These are phyloP conservation scores for Irpex sp. DNA, from an alignment of 1,284 basidiomycete species.

Conservation along the genomic window DNA sequence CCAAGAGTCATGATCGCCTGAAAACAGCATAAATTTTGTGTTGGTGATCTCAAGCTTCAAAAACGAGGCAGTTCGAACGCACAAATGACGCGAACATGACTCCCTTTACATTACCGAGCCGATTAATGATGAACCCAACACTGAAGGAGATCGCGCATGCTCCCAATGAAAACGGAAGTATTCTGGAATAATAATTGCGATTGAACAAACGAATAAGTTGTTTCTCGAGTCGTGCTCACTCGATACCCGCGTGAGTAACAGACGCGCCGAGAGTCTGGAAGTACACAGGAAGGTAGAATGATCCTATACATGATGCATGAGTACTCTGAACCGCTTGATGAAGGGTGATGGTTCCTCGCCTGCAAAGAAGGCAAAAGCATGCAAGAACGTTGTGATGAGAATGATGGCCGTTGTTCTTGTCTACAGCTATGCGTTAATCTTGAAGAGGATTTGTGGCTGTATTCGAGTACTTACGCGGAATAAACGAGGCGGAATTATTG, in stretches of 20 bases:
- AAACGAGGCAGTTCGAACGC: background rate
- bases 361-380: constrained; percentile 62
- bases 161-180: background rate
- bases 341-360: background rate
- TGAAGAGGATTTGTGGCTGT: constrained; percentile 19
- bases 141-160: constrained; percentile 26
- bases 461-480: constrained; percentile 47
- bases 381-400: constrained; percentile 56
- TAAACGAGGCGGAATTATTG: constrained; percentile 74
- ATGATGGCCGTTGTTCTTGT: constrained; percentile 71
- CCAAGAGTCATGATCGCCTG: constrained; percentile 31
- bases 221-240: constrained; percentile 25
- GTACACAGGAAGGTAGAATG: constrained; percentile 30
- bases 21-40: background rate
- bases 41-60: background rate
- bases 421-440: constrained; percentile 67
- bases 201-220: background rate
- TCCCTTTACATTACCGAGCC: constrained; percentile 34
- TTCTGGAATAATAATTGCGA: background rate
- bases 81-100: constrained; percentile 30
- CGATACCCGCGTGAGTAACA: constrained; percentile 40
- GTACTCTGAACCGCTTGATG: background rate
- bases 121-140: constrained; percentile 34
- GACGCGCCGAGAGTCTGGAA: constrained; percentile 43
- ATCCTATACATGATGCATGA: background rate